Percentiles rank a stretch among this genome's conserved stretches.
Conservation (phyloP, 495 filamentous ascomycete species). For the Thermothielavioides terrestris region DNA sequence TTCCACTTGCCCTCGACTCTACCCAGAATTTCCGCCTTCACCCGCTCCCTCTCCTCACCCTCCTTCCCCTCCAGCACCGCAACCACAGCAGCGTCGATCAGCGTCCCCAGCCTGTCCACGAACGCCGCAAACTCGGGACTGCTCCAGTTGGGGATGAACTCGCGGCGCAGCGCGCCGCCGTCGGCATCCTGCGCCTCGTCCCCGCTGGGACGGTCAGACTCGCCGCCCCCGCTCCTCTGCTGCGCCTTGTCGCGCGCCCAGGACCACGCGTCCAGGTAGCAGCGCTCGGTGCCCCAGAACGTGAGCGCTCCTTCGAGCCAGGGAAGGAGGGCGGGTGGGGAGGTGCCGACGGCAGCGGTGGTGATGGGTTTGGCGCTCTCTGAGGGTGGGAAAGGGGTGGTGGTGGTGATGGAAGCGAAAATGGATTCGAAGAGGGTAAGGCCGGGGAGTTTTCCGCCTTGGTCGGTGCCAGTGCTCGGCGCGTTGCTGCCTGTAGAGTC, state of each 20-base stretch:
- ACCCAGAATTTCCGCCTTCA: conserved; percentile 18
- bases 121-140: conserved; percentile 50
- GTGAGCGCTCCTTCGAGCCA: conserved; percentile 59
- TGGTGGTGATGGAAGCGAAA: background rate
- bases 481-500: too few relatives aligned
- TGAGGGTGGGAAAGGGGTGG: background rate
- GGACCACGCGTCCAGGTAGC: conserved; percentile 52
- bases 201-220: background rate
- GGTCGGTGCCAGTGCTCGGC: conserved; percentile 11
- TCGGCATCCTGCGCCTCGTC: conserved; percentile 40
- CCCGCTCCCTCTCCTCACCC: conserved; percentile 4
- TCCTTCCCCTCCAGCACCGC: conserved; percentile 13
- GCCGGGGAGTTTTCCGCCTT: conserved; percentile 20
- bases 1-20: conserved; percentile 27
- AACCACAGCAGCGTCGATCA: conserved; percentile 25
- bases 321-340: conserved; percentile 11
- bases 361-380: too few relatives aligned
- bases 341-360: background rate
- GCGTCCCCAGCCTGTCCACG: conserved; percentile 32
- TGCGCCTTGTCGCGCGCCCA: conserved; percentile 39
- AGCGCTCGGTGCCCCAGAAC: conserved; percentile 66
- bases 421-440: conserved; percentile 20
- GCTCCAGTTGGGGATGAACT: conserved; percentile 62
- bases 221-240: conserved; percentile 19
- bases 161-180: conserved; percentile 51